phyloP scores from a whole-genome alignment of 1,284 basidiomycete species.

The Ceratobasidium papillatum region DNA sequence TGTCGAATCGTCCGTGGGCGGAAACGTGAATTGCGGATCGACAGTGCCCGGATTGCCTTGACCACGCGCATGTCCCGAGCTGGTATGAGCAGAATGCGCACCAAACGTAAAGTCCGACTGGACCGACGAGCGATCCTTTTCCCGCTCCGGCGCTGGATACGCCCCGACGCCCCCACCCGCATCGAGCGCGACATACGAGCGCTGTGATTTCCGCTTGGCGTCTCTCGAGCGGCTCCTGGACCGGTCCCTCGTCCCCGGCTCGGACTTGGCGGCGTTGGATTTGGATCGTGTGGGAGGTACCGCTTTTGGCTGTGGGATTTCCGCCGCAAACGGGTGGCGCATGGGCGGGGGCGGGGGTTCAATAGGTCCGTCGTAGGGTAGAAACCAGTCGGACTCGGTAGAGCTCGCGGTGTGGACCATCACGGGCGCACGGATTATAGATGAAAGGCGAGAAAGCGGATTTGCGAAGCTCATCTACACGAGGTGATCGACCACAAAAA shows the following conservation, averaged over 20 bases:
- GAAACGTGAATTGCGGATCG: background rate
- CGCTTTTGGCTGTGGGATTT: slow-evolving; percentile 9
- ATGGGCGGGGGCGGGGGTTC: slow-evolving; percentile 37
- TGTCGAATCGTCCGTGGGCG: slow-evolving; percentile 13
- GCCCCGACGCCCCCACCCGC: slow-evolving; percentile 19
- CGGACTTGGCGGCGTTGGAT: background rate
- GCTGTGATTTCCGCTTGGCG: slow-evolving; percentile 31
- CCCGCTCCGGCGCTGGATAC: slow-evolving; percentile 9
- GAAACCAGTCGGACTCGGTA: slow-evolving; percentile 37
- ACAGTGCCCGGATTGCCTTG: background rate
- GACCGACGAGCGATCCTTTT: slow-evolving; percentile 9
- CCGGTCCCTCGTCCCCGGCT: background rate
- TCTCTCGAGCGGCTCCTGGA: slow-evolving; percentile 26
- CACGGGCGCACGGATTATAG: slow-evolving; percentile 37
- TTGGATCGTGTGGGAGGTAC: slow-evolving; percentile 5
- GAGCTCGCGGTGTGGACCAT: slow-evolving; percentile 20
- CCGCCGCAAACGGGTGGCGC: slow-evolving; percentile 33
- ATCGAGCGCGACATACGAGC: slow-evolving; percentile 29
- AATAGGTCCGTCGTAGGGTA: slow-evolving; percentile 41
- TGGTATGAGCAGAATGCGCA: background rate
- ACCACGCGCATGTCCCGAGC: slow-evolving; percentile 11
- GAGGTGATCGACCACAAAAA: background rate
- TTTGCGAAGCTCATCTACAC: slow-evolving; percentile 10
- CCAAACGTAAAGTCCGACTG: slow-evolving; percentile 18
- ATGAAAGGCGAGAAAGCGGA: slow-evolving; percentile 29